phyloP scores from a whole-genome alignment of 768 basidiomycete species.

The Auricularia sp. region DNA sequence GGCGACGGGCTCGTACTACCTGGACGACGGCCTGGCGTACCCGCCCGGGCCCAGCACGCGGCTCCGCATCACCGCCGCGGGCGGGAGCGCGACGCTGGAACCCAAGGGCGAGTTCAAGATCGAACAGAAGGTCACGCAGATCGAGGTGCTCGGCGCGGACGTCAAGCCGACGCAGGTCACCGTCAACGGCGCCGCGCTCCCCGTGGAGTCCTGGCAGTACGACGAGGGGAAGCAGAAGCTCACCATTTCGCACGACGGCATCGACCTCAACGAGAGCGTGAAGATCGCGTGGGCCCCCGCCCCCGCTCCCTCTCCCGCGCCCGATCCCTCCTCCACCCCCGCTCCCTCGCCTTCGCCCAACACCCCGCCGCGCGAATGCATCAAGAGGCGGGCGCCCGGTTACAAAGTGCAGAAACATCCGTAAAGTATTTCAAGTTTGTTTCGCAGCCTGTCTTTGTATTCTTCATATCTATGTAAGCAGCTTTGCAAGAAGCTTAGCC shows the following conservation, averaged over 20 bases:
- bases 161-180: neutral
- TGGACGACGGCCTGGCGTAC: conserved; percentile 27
- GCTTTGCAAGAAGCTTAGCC: no score
- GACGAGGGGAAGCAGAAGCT: neutral
- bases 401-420: no score
- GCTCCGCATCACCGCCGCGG: conserved; percentile 33
- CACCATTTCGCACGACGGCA: neutral
- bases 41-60: conserved; percentile 45
- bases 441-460: no score
- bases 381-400: no score
- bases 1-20: conserved; percentile 5
- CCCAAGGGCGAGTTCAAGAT: conserved; percentile 34
- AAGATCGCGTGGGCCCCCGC: neutral
- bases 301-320: neutral
- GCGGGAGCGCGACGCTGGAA: conserved; percentile 27
- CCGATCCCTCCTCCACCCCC: no score
- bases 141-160: conserved; percentile 47
- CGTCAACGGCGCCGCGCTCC: neutral
- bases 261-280: neutral
- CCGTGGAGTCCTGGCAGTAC: neutral
- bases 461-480: no score
- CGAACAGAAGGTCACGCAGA: conserved; percentile 34
- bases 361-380: no score
- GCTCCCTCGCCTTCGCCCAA: no score
- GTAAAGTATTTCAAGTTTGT: no score